Evolutionary conservation across 2,329 filamentous ascomycete species (phyloP), one percentile per base, ranked within the genome.

Genomic region (Beauveria varroae): DNA sequence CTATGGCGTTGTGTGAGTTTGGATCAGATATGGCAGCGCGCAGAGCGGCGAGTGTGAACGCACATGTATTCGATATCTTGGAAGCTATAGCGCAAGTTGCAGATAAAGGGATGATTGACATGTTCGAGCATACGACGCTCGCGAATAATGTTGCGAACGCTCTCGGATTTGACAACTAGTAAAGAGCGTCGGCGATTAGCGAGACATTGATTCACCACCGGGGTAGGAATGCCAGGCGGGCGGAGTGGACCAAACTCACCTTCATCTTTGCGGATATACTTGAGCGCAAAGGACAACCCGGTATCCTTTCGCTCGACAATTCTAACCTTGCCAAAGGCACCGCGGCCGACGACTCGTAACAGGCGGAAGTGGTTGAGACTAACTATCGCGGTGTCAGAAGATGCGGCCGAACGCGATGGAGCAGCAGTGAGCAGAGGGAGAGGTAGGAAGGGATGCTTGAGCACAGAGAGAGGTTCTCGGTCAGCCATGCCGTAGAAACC

Each of bases 21-120:
- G 22, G 44, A 10, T 50, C n/a, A 3, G 54, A 6, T 20, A 49
- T 14, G 12, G n/a, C 49, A 22, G 22, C 52, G 2, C 28, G 26
- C 20, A 22, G n/a, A 40, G 28, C n/a, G 28, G 56, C 44, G 30
- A 26, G 41, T 22, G 5, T 6, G 24, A 63, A 75, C 90, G 71
- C 81, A 96, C 91, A 99, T 89, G 77, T 99, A 99, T 75, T 99
- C 95, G 69, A 98, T 92, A 75, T 99, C 95, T 77, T 99, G 95
- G 73, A 99, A 99, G 77, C 93, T 97, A 78, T 98, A 99, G 70
- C 95, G 90, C 80, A 99, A 79, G 75, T 99, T 99, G 80, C 93
- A 98, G 68, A 99, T 89, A 74, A 98, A 99, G 28, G 93, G 92
- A 71, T 99, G 95, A 73, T 96, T 97, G 69, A 99, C 84, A 74